Evolutionary conservation across 2,329 filamentous ascomycete species (phyloP), one percentile per base, ranked within the genome.

Genomic region (Aspergillus fructus): DNA sequence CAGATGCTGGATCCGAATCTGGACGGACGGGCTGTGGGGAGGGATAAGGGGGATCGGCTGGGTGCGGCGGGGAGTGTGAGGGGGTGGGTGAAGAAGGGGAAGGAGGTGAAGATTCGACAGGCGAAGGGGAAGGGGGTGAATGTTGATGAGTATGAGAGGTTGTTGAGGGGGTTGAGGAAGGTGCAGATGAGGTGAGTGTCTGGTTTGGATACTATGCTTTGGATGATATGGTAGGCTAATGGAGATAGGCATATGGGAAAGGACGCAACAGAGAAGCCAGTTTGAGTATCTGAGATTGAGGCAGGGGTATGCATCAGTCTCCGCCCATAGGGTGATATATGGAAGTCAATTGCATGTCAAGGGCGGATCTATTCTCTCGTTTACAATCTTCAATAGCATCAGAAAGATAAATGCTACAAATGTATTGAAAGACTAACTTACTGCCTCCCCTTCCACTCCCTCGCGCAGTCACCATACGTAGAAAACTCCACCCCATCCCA

Each of bases 401-500:
- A n/a, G 12, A 37, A 5, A 13, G 6, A 15, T 37, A 37, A 37
- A 37, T 37, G 34, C 34, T 37, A 37, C 34, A 7, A 37, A 37
- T 37, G 12, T 37, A 11, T 30, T 4, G 15, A 37, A 13, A 37
- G 12, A n/a, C 15, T 15, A n/a, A 13, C 4, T 5, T 37, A 17
- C 24, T 57, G 41, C 34, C 27, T 39, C 11, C 6, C 4, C 49
- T 49, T 57, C 55, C 55, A 57, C 15, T n/a, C 37, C 19, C 13
- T n/a, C 12, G 55, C 55, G 49, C 55, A 57, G 11, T 49, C 49
- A 11, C 49, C 49, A 30, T 49, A 57, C 19, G 55, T 57, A 9
- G 49, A 43, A 58, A 66, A 75, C 66, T 63, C 68, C 55, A 66
- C 68, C 64, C 66, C 64, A 52, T 70, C 67, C 6, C 68, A 78